Evolutionary conservation across 1,284 basidiomycete genomes (phyloP), one percentile per base, ranked within the genome.

Genomic region (Moesziomyces parantarcticus): DNA sequence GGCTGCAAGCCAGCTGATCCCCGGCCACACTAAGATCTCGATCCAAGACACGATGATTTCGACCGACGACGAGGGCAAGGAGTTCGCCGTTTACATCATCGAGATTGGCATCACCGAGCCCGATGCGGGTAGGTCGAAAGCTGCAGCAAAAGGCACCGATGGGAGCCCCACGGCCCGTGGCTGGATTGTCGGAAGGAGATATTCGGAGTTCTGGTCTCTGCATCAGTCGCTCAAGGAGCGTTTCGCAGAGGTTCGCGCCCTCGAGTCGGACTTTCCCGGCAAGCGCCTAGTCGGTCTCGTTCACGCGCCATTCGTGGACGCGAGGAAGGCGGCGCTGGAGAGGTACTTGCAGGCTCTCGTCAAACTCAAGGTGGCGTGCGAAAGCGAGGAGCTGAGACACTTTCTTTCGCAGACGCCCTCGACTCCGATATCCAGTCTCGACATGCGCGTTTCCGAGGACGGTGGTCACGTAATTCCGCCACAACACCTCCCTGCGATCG

Each of bases 131-230:
- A 58, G 50, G 44, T 9, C 55, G 3, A 26, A 40, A 16, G 39
- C 34, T 26, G 43, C 50, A 1, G 32, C 50, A 8, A 50, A 42
- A 36, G 29, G 43, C n/a, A 48, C 25, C 5, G 50, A 54, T 8
- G 10, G 22, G 2, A 16, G 32, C 1, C 22, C 43, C 21, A 55
- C 61, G 11, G 56, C 71, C 1, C 91, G 91, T 1, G 92, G 92
- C 3, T 98, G 96, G 96, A 90, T 94, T 25, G 91, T 97, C 3
- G 90, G 92, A 5, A 87, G 94, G 70, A 87, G 96, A 64, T 99
- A 97, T 84, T 97, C 93, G 83, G 95, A 98, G 82, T 99, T 99
- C 83, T 88, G 91, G 77, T 89, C 88, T 53, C 90, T 97, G 87
- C 92, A 97, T 82, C 91, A 90, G 74, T 89, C 90, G 59, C 85